Conservation (phyloP, 2,329 filamentous ascomycete species). For the Didymella pomorum region DNA sequence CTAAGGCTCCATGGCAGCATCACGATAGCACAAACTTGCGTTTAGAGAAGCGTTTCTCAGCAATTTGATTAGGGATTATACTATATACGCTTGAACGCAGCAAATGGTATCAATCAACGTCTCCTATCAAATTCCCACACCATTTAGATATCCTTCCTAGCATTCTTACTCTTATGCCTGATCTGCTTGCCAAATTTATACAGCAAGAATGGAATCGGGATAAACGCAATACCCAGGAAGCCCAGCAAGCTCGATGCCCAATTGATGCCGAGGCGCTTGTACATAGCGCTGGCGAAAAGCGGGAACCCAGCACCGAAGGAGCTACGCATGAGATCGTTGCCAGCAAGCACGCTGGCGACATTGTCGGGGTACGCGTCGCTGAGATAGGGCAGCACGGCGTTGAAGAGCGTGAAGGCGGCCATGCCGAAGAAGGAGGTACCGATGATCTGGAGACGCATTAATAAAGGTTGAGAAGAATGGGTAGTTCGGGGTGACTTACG, state of each 20-base stretch:
- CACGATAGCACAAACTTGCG: background rate
- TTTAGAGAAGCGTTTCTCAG: background rate
- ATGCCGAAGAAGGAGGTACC: slow-evolving; percentile 50
- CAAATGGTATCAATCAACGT: background rate
- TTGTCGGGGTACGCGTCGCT: slow-evolving; percentile 54
- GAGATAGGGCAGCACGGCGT: slow-evolving; percentile 57
- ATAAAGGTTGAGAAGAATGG: background rate
- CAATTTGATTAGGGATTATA: slow-evolving; percentile 21
- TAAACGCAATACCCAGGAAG: slow-evolving; percentile 54
- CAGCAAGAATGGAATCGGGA: slow-evolving; percentile 57
- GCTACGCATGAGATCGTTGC: slow-evolving; percentile 55
- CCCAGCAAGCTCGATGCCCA: slow-evolving; percentile 55
- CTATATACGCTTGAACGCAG: slow-evolving; percentile 5
- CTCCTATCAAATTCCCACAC: no score
- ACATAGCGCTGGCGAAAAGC: slow-evolving; percentile 46
- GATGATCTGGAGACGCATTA: slow-evolving; percentile 35
- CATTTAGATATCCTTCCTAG: slow-evolving; percentile 52
- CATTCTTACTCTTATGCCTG: slow-evolving; percentile 52
- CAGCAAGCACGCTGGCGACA: slow-evolving; percentile 55
- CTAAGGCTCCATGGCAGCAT: background rate
- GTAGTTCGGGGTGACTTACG: background rate
- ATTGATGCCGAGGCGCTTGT: slow-evolving; percentile 46
- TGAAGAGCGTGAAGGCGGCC: slow-evolving; percentile 55
- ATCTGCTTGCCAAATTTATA: slow-evolving; percentile 54
- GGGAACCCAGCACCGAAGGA: slow-evolving; percentile 54